A percentile compares a stretch with the other conserved stretches of the same genome.
phyloP scores from a whole-genome alignment of 768 basidiomycete genomes.

The Lentinula raphanica region DNA sequence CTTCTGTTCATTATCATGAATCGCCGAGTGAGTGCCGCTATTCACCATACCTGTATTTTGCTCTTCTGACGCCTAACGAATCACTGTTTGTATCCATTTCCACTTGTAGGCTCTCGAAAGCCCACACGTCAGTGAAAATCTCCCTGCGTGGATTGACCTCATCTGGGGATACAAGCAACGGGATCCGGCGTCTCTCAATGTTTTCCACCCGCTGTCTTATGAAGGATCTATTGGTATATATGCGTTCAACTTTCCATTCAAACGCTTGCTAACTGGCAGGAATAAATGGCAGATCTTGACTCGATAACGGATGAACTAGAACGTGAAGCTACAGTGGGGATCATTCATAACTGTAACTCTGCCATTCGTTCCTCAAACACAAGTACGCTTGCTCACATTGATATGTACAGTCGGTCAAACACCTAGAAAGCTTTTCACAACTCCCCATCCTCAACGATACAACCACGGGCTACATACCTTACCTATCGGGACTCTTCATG shows the following conservation, averaged over 20 bases:
- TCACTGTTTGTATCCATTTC: background rate
- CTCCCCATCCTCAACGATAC: slow-evolving; percentile 71
- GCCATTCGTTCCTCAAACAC: too few relatives aligned
- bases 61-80: too few relatives aligned
- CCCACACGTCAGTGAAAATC: slow-evolving; percentile 74
- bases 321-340: slow-evolving; percentile 88
- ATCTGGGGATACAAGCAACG: slow-evolving; percentile 89
- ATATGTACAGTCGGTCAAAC: slow-evolving; percentile 75
- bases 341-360: slow-evolving; percentile 95
- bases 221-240: slow-evolving; percentile 75
- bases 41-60: background rate
- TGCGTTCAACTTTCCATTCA: background rate
- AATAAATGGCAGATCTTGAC: slow-evolving; percentile 60
- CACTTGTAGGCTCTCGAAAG: slow-evolving; percentile 75
- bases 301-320: slow-evolving; percentile 81
- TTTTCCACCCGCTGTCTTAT: slow-evolving; percentile 91
- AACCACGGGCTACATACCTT: slow-evolving; percentile 68
- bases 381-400: too few relatives aligned
- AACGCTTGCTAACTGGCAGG: too few relatives aligned
- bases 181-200: slow-evolving; percentile 71
- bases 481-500: slow-evolving; percentile 65
- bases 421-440: slow-evolving; percentile 75
- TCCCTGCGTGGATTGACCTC: slow-evolving; percentile 90
- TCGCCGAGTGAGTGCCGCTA: slow-evolving; percentile 49
- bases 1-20: slow-evolving; percentile 77